These are phyloP conservation scores for Gyrodon lividus DNA, from an alignment of 768 basidiomycete genomes.

Conservation along the genomic window DNA sequence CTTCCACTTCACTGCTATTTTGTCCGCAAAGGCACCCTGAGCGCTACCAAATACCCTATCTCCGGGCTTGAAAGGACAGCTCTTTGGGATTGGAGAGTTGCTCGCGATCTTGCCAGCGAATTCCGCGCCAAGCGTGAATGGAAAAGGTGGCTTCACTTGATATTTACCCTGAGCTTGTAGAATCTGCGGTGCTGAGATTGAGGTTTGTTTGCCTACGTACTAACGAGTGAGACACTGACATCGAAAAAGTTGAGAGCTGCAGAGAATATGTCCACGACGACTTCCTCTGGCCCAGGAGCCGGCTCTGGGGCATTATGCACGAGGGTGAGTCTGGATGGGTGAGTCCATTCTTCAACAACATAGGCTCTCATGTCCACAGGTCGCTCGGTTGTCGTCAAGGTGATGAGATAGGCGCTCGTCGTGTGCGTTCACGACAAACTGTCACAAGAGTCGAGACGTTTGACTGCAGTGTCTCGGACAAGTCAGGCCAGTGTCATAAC, in stretches of 20 bases:
- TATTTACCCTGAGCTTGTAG: slow-evolving; percentile 89
- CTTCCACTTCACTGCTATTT: slow-evolving; percentile 53
- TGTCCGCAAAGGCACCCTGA: slow-evolving; percentile 82
- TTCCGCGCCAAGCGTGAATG: slow-evolving; percentile 83
- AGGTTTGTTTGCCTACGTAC: slow-evolving; percentile 12
- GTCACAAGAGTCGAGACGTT: background rate
- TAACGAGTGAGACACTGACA: slow-evolving; percentile 34
- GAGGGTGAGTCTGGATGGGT: slow-evolving; percentile 63
- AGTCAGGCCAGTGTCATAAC: background rate
- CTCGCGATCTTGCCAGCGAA: slow-evolving; percentile 76
- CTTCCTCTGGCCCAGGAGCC: slow-evolving; percentile 43
- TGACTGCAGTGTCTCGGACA: background rate
- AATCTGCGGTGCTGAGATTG: slow-evolving; percentile 45
- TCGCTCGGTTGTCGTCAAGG: background rate
- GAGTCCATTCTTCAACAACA: slow-evolving; percentile 64
- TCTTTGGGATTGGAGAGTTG: slow-evolving; percentile 73
- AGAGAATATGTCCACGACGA: slow-evolving; percentile 74
- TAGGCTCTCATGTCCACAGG: slow-evolving; percentile 67
- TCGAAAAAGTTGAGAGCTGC: slow-evolving; percentile 81
- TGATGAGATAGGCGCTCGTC: background rate
- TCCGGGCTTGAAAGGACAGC: slow-evolving; percentile 76
- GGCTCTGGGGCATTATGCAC: slow-evolving; percentile 60
- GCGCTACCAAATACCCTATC: slow-evolving; percentile 85
- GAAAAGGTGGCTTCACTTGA: slow-evolving; percentile 78
- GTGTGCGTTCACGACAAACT: background rate